Evolutionary conservation across 73 alveolate genomes (phyloP).

Genomic region (Paramecium primaurelia): DNA sequence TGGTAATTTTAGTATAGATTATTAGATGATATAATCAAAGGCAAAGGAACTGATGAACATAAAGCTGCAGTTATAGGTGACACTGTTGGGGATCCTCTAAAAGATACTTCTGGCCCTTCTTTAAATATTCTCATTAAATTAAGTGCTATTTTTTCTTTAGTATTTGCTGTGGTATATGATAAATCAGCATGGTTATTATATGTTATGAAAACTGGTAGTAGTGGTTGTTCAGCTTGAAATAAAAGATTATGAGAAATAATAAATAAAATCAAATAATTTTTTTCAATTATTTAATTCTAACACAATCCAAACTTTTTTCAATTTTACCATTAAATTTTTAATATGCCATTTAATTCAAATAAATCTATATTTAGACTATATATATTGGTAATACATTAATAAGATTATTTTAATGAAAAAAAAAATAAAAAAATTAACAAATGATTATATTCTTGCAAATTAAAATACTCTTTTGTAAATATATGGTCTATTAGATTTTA

Average conservation of each 20-base stretch:
- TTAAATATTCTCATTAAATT: slow-evolving; percentile 86
- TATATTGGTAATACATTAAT: too few relatives aligned
- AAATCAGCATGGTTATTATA: slow-evolving; percentile 53
- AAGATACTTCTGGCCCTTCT: slow-evolving; percentile 91
- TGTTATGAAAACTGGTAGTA: slow-evolving; percentile 19
- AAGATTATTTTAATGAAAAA: background rate
- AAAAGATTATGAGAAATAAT: background rate
- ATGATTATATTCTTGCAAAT: background rate
- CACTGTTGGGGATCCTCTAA: slow-evolving; percentile 92
- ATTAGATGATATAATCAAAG: slow-evolving; percentile 60
- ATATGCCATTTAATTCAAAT: background rate
- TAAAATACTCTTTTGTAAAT: background rate
- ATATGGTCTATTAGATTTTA: background rate
- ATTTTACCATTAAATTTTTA: too few relatives aligned
- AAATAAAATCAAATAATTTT: background rate
- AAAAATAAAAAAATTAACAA: too few relatives aligned
- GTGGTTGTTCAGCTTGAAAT: slow-evolving; percentile 58
- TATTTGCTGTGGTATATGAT: slow-evolving; percentile 80
- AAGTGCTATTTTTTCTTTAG: slow-evolving; percentile 83
- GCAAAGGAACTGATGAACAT: slow-evolving; percentile 87
- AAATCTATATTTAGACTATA: too few relatives aligned
- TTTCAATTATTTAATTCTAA: background rate
- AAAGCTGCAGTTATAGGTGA: slow-evolving; percentile 94
- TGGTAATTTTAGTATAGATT: background rate
- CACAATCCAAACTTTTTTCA: background rate